Evolutionary conservation across 2,329 filamentous ascomycete species (phyloP), one percentile per base, ranked within the genome.

Genomic region (Volutella citrinella): DNA sequence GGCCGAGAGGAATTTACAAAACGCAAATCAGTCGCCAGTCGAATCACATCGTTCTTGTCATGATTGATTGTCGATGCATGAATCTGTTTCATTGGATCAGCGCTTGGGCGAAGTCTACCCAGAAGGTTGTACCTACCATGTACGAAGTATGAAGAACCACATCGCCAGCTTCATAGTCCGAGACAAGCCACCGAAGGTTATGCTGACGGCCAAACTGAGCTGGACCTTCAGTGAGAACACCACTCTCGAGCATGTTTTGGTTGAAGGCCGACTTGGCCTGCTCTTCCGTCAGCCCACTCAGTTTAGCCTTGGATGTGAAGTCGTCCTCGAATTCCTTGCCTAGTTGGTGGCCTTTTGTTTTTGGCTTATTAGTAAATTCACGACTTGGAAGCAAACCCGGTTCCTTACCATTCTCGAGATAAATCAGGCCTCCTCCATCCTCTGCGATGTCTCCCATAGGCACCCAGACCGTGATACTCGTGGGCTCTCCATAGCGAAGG

Each of bases 361-460:
- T n/a, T n/a, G n/a, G n/a, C n/a, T n/a, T n/a, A n/a, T n/a, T n/a
- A n/a, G n/a, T n/a, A n/a, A n/a, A n/a, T n/a, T n/a, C n/a, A n/a
- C n/a, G n/a, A n/a, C n/a, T n/a, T n/a, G n/a, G n/a, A n/a, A n/a
- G n/a, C n/a, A n/a, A n/a, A n/a, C n/a, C n/a, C n/a, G n/a, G n/a
- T n/a, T n/a, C n/a, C n/a, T n/a, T n/a, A n/a, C n/a, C n/a, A 10
- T 23, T 30, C n/a, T 80, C 76, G 3, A 80, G 58, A 39, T 80
- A 81, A 1, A 80, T 77, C 34, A 81, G 49, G 0, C 77, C 76
- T 6, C 77, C 76, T 0, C 77, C 76, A 27, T 71, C 66, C 6
- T 78, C 33, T 14, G 64, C 61, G 5, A 78, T 54, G 47, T 78
- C 70, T 0, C 74, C 74, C 47, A 79, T 74, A 0, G 74, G 71